Base-by-base conservation (phyloP, 805 yeast genomes). In the Yarrowia bubula region DNA sequence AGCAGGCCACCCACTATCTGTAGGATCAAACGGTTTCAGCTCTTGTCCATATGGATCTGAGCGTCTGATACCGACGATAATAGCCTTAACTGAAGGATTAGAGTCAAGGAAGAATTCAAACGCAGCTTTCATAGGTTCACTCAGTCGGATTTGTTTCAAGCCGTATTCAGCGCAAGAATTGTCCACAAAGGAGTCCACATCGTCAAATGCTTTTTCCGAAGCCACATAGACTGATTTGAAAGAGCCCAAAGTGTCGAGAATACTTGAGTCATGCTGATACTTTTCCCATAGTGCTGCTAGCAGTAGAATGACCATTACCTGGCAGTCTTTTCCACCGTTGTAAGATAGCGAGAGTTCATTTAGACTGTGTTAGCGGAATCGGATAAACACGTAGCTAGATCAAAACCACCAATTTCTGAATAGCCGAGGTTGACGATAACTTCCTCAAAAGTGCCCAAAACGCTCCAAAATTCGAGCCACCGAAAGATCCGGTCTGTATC, bases 281-380 rank as follows among this genome's bases (percentile, higher is more conserved):
- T 74, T 74, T 13, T 75, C 69, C 47, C 69, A 65, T 64, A 75
- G 77, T 22, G 83, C 84, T 1, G 95, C 87, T 61, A 92, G 76
- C 64, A 90, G 84, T 5, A 95, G 72, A 14, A 91, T 78, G 65
- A 95, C 80, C 88, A 93, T 85, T 37, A 92, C 98, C 53, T 92
- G 83, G 71, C 98, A 95, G 76, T 95, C 99, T 73, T 95, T 95
- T 1, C 99, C 99, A 10, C 99, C 99, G 73, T 95, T 95, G 75
- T 88, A 95, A 1, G 96, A 89, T 13, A 95, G 80, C 0, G 98
- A 88, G 13, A 75, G 67, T 48, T 74, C 69, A 1, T 68, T 67
- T 8, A 48, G 35, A 1, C 48, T n/a, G 65, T 28, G 71, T 44
- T 57, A 44, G 57, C 53, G 5, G 6, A 17, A 22, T n/a, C n/a